phyloP scores from a whole-genome alignment of 768 basidiomycete species.

The Fomitopsis pulvina region DNA sequence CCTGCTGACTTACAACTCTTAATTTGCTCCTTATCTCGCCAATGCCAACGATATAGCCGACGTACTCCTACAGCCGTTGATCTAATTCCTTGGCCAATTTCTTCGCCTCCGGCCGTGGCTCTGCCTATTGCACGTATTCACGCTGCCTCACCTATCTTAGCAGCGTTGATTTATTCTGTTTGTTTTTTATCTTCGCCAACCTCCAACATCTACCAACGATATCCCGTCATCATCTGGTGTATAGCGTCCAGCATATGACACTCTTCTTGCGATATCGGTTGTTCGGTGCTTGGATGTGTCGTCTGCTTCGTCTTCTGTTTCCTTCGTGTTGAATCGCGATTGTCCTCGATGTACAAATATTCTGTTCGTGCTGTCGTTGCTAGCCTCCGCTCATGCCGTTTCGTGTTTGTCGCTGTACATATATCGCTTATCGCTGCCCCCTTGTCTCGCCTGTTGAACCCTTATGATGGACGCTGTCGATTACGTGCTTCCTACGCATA shows the following conservation, averaged over 20 bases:
- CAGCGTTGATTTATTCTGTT: slow-evolving; percentile 4
- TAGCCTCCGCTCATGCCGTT: neutral
- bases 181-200: neutral
- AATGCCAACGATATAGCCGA: neutral
- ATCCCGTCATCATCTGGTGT: neutral
- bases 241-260: neutral
- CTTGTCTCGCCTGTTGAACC: neutral
- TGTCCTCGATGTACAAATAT: neutral
- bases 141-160: neutral
- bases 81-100: slow-evolving; percentile 4
- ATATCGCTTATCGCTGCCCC: neutral
- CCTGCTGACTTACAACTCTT: neutral
- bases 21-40: neutral
- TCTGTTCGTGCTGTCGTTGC: slow-evolving; percentile 1
- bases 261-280: neutral
- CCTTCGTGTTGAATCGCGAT: neutral
- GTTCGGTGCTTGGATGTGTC: neutral
- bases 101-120: neutral
- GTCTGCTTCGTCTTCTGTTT: neutral
- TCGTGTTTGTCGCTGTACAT: neutral
- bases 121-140: neutral
- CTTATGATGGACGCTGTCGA: slow-evolving; percentile 1
- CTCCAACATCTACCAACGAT: neutral
- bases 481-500: neutral
- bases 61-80: slow-evolving; percentile 1